A percentile compares a stretch with the other conserved stretches of the same genome.
phyloP scores from a whole-genome alignment of 2,329 filamentous ascomycete genomes.

The Trichoderma semiorbis region DNA sequence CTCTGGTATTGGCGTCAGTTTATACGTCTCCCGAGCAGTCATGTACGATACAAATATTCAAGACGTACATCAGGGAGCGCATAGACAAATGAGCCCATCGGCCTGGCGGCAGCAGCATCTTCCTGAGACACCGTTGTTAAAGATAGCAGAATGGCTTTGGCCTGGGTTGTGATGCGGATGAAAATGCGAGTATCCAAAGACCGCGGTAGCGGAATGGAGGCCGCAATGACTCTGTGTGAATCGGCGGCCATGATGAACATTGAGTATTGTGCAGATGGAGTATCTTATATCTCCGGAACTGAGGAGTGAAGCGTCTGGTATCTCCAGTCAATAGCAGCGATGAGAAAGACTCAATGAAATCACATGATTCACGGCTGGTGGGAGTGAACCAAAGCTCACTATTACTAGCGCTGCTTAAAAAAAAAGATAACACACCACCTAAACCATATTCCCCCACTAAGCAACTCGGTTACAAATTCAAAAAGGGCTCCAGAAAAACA shows the following conservation, averaged over 20 bases:
- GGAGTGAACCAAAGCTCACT: neutral
- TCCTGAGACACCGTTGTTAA: slow-evolving; percentile 56
- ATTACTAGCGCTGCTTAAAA: neutral
- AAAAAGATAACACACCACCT: slow-evolving; percentile 7
- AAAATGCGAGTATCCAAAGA: slow-evolving; percentile 60
- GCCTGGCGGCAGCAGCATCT: slow-evolving; percentile 46
- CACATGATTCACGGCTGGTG: slow-evolving; percentile 23
- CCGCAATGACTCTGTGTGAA: slow-evolving; percentile 32
- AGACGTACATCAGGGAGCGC: slow-evolving; percentile 77
- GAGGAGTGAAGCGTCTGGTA: neutral
- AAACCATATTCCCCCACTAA: neutral
- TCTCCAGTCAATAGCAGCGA: neutral
- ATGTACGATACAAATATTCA: neutral
- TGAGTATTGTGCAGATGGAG: neutral
- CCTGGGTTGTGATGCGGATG: slow-evolving; percentile 55
- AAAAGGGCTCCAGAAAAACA: slow-evolving; percentile 4
- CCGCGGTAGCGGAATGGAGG: slow-evolving; percentile 59
- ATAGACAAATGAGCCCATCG: slow-evolving; percentile 89
- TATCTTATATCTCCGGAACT: neutral
- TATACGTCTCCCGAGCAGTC: neutral
- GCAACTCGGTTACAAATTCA: slow-evolving; percentile 1
- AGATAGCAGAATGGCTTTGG: slow-evolving; percentile 58
- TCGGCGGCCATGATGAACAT: slow-evolving; percentile 24
- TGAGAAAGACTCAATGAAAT: slow-evolving; percentile 7
- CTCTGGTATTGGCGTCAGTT: slow-evolving; percentile 34